Percentiles rank a stretch among this genome's conserved stretches.
Evolutionary conservation across 306 rosid species (phyloP).

Genomic region (Psophocarpus tetragonolobus): DNA sequence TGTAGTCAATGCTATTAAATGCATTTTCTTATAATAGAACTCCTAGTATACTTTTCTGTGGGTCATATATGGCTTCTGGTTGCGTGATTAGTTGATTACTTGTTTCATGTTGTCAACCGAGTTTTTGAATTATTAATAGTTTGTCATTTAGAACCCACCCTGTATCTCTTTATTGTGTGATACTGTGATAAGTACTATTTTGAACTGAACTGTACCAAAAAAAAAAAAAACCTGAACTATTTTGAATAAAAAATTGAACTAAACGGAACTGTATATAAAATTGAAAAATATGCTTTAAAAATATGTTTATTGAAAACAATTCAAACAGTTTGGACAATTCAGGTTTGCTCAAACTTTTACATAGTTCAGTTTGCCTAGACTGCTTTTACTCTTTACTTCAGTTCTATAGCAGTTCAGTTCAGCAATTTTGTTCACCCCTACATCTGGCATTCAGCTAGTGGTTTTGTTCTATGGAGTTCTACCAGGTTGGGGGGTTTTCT

Average conservation of each 20-base stretch:
- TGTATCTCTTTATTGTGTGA: background rate
- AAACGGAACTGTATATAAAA: no score
- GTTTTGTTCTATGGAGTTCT: background rate
- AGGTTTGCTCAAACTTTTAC: no score
- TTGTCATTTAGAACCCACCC: background rate
- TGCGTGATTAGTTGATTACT: background rate
- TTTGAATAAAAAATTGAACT: no score
- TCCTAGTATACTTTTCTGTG: background rate
- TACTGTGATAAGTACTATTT: background rate
- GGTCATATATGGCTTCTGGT: background rate
- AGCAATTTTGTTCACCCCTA: no score
- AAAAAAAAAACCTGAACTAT: no score
- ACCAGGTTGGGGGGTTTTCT: background rate
- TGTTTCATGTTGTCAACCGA: background rate
- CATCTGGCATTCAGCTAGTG: background rate
- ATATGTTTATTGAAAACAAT: no score
- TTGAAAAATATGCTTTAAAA: no score
- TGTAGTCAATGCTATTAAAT: background rate
- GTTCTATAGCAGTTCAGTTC: no score
- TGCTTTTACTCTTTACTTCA: no score
- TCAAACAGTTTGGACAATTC: no score
- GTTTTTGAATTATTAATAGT: background rate
- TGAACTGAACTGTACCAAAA: no score
- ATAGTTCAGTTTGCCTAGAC: no score
- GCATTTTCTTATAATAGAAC: conserved; percentile 22